Evolutionary conservation across 805 yeast species (phyloP).

Genomic region (Barnettozyma sp.): DNA sequence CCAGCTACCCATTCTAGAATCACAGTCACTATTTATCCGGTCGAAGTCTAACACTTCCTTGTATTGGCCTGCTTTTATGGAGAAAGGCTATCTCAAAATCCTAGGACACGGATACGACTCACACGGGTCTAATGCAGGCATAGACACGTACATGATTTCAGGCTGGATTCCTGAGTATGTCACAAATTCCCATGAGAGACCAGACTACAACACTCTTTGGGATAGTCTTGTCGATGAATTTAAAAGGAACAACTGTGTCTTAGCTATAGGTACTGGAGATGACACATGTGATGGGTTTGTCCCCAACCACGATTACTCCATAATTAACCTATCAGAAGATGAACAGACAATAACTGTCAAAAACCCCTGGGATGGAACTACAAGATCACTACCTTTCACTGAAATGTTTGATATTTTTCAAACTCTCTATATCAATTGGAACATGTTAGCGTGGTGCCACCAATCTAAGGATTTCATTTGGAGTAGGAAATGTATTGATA

Average conservation of each 20-base stretch:
- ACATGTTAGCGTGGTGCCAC: conserved; percentile 27
- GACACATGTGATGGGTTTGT: conserved; percentile 34
- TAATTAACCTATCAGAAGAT: conserved; percentile 33
- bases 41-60: conserved; percentile 14
- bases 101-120: conserved; percentile 49
- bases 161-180: conserved; percentile 70
- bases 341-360: conserved; percentile 26
- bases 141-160: conserved; percentile 55
- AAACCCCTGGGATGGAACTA: conserved; percentile 39
- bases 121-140: conserved; percentile 69
- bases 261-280: conserved; percentile 67
- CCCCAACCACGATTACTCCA: conserved; percentile 65
- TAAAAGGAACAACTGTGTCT: conserved; percentile 31
- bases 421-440: conserved; percentile 63
- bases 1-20: conserved; percentile 33
- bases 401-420: conserved; percentile 35
- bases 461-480: conserved; percentile 27
- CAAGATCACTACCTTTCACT: conserved; percentile 17
- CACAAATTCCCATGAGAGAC: conserved; percentile 27
- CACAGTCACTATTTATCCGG: conserved; percentile 14
- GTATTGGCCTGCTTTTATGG: conserved; percentile 67
- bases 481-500: conserved; percentile 11
- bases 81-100: conserved; percentile 64
- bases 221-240: conserved; percentile 27
- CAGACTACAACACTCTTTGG: conserved; percentile 32